Conservation (phyloP, 345 rosid species). For the Sonneratia alba region DNA sequence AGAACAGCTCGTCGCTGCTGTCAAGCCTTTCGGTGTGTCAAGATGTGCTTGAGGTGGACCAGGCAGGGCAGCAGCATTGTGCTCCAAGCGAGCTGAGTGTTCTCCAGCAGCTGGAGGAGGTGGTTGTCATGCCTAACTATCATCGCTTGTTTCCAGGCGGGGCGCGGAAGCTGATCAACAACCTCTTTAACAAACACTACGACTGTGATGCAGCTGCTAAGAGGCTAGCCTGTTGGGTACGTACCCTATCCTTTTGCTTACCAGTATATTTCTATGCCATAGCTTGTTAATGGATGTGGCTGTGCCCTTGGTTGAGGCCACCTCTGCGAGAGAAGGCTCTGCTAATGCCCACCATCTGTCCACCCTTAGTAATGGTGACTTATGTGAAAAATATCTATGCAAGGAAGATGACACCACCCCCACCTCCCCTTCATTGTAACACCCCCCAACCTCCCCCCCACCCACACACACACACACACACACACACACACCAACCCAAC, state of each 20-base stretch:
- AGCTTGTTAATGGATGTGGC: background rate
- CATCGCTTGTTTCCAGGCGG: conserved; percentile 80
- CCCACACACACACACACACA: no score
- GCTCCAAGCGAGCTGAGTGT: conserved; percentile 91
- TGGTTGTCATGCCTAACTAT: conserved; percentile 93
- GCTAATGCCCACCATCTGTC: background rate
- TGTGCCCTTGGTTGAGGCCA: background rate
- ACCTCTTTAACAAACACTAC: conserved; percentile 51
- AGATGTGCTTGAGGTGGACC: conserved; percentile 68
- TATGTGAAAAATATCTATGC: no score
- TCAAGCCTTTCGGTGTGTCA: conserved; percentile 79
- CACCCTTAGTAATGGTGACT: no score
- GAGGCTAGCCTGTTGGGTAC: conserved; percentile 94
- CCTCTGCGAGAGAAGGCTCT: background rate
- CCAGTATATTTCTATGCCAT: background rate
- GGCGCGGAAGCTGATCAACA: conserved; percentile 71
- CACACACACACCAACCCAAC: no score
- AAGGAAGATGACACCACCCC: no score
- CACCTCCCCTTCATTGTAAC: no score
- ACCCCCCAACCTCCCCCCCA: no score
- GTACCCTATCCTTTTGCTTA: conserved; percentile 5
- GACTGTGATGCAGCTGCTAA: conserved; percentile 86
- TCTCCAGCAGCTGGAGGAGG: conserved; percentile 95
- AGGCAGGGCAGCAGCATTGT: conserved; percentile 75
- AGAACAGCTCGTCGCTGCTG: conserved; percentile 80